Evolutionary conservation across 495 filamentous ascomycete species (phyloP), one percentile per base, ranked within the genome.

Genomic region (Lophiostoma macrostomum): DNA sequence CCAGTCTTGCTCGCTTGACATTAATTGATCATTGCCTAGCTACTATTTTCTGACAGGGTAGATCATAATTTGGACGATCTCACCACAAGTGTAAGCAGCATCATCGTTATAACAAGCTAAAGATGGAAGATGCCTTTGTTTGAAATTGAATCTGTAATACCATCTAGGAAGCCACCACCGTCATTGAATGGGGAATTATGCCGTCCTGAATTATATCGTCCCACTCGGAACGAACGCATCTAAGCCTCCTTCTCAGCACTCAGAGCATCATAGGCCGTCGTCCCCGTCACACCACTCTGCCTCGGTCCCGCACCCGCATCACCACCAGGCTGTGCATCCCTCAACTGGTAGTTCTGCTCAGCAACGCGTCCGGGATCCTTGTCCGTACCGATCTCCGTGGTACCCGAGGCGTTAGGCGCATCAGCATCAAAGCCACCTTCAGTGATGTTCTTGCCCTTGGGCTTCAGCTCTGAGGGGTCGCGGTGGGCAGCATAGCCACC

Each of bases 301-400:
- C 65, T 60, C 27, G 28, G 22, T 65, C 69, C 46, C 73, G 61
- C 44, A 67, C 67, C 31, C 42, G 67, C n/a, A n/a, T 64, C 67
- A 11, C 27, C 48, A 14, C 59, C 66, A 57, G 71, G 72, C 58
- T 74, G 61, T 31, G 69, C 70, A 46, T 65, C 63, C 14, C 38
- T 52, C 31, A 61, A 68, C 69, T 77, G 63, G 54, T 80, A 75
- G 44, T 75, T 71, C 20, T 67, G 49, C 68, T 76, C 73, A 12
- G 80, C 80, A 14, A 67, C 50, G 20, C 82, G 67, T n/a, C 79
- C 80, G 18, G 84, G 83, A 69, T 86, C 84, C 51, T 84, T 72
- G 50, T 78, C 61, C 5, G 67, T 68, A 4, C 83, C 83, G 62
- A 86, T 80, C 2, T 84, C 79, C 18, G 71, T 63, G 39, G 63